These are phyloP conservation scores for Apiosordaria backusii DNA, from an alignment of 495 filamentous ascomycete species.

Conservation along the genomic window DNA sequence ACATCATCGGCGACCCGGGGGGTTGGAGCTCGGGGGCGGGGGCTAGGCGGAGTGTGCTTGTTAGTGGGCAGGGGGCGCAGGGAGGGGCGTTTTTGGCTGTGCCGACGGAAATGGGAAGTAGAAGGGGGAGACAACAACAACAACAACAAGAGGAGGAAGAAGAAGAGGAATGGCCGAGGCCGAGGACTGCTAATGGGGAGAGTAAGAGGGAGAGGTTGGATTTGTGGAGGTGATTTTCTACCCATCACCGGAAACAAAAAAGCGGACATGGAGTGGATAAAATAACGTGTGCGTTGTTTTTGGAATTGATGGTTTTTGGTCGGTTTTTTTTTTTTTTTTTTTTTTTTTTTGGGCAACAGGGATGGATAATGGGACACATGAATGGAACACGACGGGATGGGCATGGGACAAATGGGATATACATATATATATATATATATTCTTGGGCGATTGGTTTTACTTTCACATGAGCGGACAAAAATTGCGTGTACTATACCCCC, in stretches of 20 bases:
- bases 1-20: slow-evolving; percentile 29
- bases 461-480: neutral
- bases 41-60: slow-evolving; percentile 45
- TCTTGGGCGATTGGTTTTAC: neutral
- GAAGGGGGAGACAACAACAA: slow-evolving; percentile 7
- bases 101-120: slow-evolving; percentile 63
- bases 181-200: slow-evolving; percentile 37
- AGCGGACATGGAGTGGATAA: too few relatives aligned
- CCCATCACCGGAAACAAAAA: too few relatives aligned
- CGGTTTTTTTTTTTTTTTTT: too few relatives aligned
- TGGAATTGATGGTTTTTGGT: too few relatives aligned
- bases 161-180: slow-evolving; percentile 44
- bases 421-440: neutral
- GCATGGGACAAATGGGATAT: neutral
- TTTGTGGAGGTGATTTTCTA: slow-evolving; percentile 38
- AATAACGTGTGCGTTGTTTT: too few relatives aligned
- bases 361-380: neutral
- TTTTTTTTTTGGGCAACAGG: too few relatives aligned
- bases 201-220: slow-evolving; percentile 43
- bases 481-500: neutral
- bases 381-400: neutral
- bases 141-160: slow-evolving; percentile 14
- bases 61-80: slow-evolving; percentile 72
- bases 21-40: slow-evolving; percentile 43
- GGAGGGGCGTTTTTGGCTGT: slow-evolving; percentile 74